Evolutionary conservation across 345 rosid genomes (phyloP).

Genomic region (Eucalyptus globulus): DNA sequence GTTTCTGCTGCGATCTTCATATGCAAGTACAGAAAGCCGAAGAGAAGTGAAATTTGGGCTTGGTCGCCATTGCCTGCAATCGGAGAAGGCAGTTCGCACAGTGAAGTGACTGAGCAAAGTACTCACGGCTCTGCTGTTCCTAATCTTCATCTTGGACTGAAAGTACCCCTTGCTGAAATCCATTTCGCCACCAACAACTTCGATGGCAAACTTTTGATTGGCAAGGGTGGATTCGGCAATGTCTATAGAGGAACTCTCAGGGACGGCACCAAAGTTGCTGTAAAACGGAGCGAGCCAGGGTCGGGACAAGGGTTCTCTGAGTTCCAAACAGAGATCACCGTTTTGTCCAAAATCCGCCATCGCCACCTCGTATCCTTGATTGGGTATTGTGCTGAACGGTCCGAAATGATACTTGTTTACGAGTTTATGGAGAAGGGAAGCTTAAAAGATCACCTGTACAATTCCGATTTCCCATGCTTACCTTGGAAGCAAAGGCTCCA

Average conservation of each 20-base stretch:
- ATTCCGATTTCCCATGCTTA: constrained; percentile 12
- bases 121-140: neutral
- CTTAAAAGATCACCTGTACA: constrained; percentile 32
- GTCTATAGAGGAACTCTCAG: constrained; percentile 27
- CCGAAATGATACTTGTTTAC: constrained; percentile 47
- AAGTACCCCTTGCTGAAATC: constrained; percentile 20
- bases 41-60: neutral
- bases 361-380: constrained; percentile 57
- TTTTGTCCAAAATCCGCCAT: constrained; percentile 51
- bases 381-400: constrained; percentile 52
- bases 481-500: constrained; percentile 45
- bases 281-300: constrained; percentile 29
- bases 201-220: constrained; percentile 13
- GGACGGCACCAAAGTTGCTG: constrained; percentile 27
- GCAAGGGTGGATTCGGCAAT: constrained; percentile 39
- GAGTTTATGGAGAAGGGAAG: constrained; percentile 53
- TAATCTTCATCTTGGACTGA: constrained; percentile 17
- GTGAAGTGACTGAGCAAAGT: neutral
- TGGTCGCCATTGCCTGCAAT: constrained; percentile 4
- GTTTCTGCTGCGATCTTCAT: constrained; percentile 3
- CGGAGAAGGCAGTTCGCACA: constrained; percentile 4
- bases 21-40: neutral
- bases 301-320: constrained; percentile 34
- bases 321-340: constrained; percentile 39
- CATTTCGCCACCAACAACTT: constrained; percentile 30